Evolutionary conservation across 2,329 filamentous ascomycete species (phyloP).

Genomic region (Fusarium nematophilum): DNA sequence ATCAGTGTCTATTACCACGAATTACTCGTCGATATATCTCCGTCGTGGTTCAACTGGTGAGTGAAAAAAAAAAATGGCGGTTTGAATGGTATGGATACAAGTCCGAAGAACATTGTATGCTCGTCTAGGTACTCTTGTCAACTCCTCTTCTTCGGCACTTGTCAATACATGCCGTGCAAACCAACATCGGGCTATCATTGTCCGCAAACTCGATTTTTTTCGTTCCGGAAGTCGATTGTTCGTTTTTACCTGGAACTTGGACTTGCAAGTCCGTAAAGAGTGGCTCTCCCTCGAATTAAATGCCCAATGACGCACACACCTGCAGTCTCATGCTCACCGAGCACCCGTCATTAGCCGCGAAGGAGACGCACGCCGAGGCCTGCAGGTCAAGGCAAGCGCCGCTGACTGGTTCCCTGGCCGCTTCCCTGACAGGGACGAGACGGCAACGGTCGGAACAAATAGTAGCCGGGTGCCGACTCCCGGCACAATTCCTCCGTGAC

Average conservation of each 20-base stretch:
- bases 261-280: conserved; percentile 30
- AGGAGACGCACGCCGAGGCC: conserved; percentile 7
- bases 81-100: background rate
- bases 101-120: background rate
- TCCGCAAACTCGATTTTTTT: conserved; percentile 30
- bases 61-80: background rate
- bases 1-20: background rate
- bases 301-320: conserved; percentile 37
- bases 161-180: conserved; percentile 3
- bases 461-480: conserved; percentile 31
- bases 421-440: background rate
- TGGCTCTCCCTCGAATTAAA: background rate
- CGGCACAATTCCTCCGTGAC: conserved; percentile 43
- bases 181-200: conserved; percentile 23
- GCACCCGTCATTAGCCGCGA: conserved; percentile 44
- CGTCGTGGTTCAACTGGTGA: no score
- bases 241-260: conserved; percentile 18
- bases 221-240: conserved; percentile 8
- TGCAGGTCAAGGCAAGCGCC: conserved; percentile 10
- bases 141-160: background rate
- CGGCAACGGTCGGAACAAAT: conserved; percentile 41
- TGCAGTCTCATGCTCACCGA: conserved; percentile 37
- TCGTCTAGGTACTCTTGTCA: background rate
- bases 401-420: conserved; percentile 20
- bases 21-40: no score